A percentile compares a stretch with the other conserved stretches of the same genome.
These are phyloP conservation scores for Kuraishia ogatae DNA, from an alignment of 805 yeast species.

Conservation along the genomic window DNA sequence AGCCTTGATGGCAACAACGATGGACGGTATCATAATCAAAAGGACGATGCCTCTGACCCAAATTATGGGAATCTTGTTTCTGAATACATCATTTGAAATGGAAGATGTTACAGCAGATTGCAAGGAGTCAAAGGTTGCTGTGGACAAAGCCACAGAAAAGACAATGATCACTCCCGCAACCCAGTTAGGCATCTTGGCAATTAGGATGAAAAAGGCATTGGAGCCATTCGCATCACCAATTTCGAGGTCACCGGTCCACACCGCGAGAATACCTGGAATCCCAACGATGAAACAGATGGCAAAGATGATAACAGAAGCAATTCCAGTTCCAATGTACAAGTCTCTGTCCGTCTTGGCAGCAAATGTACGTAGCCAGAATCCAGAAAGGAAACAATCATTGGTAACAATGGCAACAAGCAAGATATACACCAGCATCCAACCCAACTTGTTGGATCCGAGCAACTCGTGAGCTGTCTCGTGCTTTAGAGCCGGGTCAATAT, in stretches of 20 bases:
- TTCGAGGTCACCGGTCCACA: slow-evolving; percentile 71
- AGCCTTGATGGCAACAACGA: slow-evolving; percentile 74
- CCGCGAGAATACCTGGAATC: slow-evolving; percentile 77
- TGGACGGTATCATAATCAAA: slow-evolving; percentile 74
- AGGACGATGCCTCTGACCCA: slow-evolving; percentile 67
- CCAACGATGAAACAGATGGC: slow-evolving; percentile 67
- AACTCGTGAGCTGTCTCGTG: slow-evolving; percentile 57
- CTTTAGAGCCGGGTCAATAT: slow-evolving; percentile 52
- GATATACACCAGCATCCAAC: slow-evolving; percentile 87
- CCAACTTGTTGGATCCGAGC: slow-evolving; percentile 57
- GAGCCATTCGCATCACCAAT: slow-evolving; percentile 48
- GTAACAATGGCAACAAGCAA: slow-evolving; percentile 81
- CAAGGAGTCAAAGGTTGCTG: slow-evolving; percentile 83
- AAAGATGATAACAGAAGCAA: slow-evolving; percentile 64
- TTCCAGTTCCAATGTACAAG: slow-evolving; percentile 61
- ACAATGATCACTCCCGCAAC: slow-evolving; percentile 75
- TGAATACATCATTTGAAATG: slow-evolving; percentile 80
- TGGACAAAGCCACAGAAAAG: slow-evolving; percentile 64
- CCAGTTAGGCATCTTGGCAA: slow-evolving; percentile 77
- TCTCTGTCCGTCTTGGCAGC: slow-evolving; percentile 77
- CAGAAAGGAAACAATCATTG: slow-evolving; percentile 83
- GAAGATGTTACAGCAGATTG: slow-evolving; percentile 87
- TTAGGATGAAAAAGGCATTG: slow-evolving; percentile 63
- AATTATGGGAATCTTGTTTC: slow-evolving; percentile 63
- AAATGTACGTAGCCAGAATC: slow-evolving; percentile 92